A percentile compares a stretch with the other conserved stretches of the same genome.
phyloP scores from a whole-genome alignment of 805 yeast species.

The Zygotorulaspora florentina region DNA sequence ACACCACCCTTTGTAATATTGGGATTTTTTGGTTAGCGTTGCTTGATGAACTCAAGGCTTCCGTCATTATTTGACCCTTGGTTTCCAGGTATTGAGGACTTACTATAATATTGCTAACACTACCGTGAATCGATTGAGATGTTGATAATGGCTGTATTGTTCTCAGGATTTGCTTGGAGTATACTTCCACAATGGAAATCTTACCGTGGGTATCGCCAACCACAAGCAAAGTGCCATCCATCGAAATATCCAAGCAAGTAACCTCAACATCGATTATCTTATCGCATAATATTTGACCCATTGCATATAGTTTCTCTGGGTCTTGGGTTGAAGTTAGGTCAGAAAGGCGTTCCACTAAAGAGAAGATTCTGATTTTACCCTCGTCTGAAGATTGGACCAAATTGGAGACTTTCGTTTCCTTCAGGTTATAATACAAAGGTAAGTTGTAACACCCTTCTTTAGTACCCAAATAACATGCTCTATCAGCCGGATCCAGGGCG shows the following conservation, averaged over 20 bases:
- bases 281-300: constrained; percentile 28
- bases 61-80: neutral
- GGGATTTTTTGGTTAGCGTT: constrained; percentile 44
- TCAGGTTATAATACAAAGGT: constrained; percentile 30
- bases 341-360: constrained; percentile 43
- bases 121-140: constrained; percentile 23
- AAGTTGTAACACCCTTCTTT: constrained; percentile 45
- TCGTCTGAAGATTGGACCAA: constrained; percentile 44
- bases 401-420: constrained; percentile 43
- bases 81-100: constrained; percentile 8
- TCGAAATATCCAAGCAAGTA: constrained; percentile 53
- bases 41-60: neutral
- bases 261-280: constrained; percentile 36
- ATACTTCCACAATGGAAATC: constrained; percentile 62
- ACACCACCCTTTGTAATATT: constrained; percentile 56
- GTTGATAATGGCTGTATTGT: constrained; percentile 39
- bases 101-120: constrained; percentile 26
- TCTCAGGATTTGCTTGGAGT: constrained; percentile 62
- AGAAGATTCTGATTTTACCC: constrained; percentile 36
- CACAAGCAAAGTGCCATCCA: constrained; percentile 69
- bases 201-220: constrained; percentile 75
- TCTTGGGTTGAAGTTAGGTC: constrained; percentile 36
- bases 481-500: constrained; percentile 71
- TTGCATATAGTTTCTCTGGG: constrained; percentile 20
- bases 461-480: constrained; percentile 69